These are phyloP conservation scores for Meyerozyma carpophila DNA, from an alignment of 1,139 yeast species.

Conservation along the genomic window DNA sequence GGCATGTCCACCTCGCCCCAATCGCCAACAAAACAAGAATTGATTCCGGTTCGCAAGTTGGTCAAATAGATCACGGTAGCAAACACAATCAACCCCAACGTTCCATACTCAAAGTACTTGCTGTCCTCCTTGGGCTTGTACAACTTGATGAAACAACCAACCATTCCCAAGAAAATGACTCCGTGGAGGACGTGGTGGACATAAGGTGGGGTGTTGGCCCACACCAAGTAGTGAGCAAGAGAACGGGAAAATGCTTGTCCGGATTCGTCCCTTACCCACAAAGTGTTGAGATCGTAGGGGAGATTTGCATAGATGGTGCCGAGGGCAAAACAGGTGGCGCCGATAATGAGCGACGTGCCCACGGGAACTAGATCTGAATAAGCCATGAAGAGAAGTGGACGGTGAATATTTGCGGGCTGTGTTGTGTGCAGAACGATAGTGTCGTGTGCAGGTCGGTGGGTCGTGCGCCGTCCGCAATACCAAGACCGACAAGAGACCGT, in stretches of 20 bases:
- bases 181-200: conserved; percentile 59
- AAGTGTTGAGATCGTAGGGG: conserved; percentile 76
- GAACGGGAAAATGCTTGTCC: conserved; percentile 55
- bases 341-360: conserved; percentile 42
- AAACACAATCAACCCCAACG: conserved; percentile 64
- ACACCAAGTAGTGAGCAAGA: conserved; percentile 63
- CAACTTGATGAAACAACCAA: conserved; percentile 72
- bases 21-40: conserved; percentile 59
- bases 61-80: conserved; percentile 78
- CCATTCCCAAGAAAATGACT: conserved; percentile 55
- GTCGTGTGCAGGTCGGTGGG: neutral
- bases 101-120: conserved; percentile 84
- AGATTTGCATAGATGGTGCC: conserved; percentile 76
- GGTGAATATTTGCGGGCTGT: too few species aligned
- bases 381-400: conserved; percentile 11
- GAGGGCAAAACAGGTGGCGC: conserved; percentile 64
- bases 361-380: conserved; percentile 48
- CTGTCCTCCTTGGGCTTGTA: conserved; percentile 82
- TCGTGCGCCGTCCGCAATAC: too few species aligned
- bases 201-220: conserved; percentile 61
- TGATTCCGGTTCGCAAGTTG: conserved; percentile 77
- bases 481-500: too few species aligned
- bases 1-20: conserved; percentile 93
- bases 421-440: too few species aligned
- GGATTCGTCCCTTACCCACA: conserved; percentile 55